Percentiles rank a stretch among this genome's conserved stretches.
Conservation (phyloP, 768 basidiomycete species). For the Xerocomus spinulosus region DNA sequence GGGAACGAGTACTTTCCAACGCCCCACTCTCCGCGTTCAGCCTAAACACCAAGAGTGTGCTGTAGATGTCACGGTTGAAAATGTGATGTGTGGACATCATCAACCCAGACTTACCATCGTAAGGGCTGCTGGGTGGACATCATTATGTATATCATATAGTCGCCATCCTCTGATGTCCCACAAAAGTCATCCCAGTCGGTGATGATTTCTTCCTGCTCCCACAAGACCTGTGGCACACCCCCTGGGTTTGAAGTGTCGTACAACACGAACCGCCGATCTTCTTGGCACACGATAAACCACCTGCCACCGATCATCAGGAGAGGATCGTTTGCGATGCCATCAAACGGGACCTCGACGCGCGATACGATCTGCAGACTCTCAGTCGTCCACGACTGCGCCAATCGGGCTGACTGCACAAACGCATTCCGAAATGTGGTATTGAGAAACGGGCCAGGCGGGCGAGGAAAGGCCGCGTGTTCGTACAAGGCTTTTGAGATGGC, state of each 20-base stretch:
- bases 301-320: not conserved
- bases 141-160: not conserved
- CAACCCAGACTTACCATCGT: not conserved
- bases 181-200: not conserved
- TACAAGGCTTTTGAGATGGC: not conserved
- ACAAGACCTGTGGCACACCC: not conserved
- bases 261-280: not conserved
- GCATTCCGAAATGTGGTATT: not conserved
- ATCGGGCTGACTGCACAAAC: not conserved
- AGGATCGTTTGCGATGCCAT: not conserved
- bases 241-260: not conserved
- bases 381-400: not conserved
- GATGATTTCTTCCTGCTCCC: not conserved
- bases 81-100: too few species aligned
- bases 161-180: not conserved
- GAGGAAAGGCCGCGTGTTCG: not conserved
- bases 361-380: not conserved
- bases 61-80: not conserved
- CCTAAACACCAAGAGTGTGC: not conserved
- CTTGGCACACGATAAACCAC: slow-evolving; percentile 3
- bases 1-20: not conserved
- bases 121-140: not conserved
- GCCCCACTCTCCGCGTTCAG: not conserved
- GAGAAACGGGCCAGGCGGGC: not conserved
- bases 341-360: not conserved